Conservation (phyloP, 2,329 filamentous ascomycete genomes). For the Byssochlamys sp. region DNA sequence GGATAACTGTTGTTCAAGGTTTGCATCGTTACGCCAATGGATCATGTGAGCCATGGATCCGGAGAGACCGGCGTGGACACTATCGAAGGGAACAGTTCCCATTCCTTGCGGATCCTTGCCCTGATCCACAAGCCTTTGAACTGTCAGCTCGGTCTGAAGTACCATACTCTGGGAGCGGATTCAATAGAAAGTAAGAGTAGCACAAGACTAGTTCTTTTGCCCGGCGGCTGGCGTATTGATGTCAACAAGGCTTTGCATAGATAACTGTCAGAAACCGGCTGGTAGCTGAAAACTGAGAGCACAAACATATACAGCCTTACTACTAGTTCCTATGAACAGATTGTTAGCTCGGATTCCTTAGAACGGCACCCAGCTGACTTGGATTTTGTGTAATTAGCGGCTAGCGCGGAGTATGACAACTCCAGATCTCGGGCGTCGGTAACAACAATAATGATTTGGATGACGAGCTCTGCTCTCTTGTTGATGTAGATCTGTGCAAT, state of each 20-base stretch:
- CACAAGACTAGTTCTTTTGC: background rate
- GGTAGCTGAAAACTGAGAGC: background rate
- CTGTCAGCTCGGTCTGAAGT: background rate
- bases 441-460: too few relatives aligned
- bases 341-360: background rate
- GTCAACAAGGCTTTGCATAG: background rate
- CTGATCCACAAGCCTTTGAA: background rate
- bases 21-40: background rate
- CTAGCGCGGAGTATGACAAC: background rate
- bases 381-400: background rate
- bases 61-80: background rate
- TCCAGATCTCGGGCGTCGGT: too few relatives aligned
- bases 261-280: background rate
- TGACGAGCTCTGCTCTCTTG: background rate
- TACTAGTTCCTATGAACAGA: background rate
- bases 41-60: slow-evolving; percentile 2
- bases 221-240: background rate
- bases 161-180: background rate
- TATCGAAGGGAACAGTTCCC: background rate
- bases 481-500: background rate
- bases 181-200: slow-evolving; percentile 1
- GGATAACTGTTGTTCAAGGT: slow-evolving; percentile 14
- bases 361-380: background rate
- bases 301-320: background rate
- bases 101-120: background rate